phyloP scores from a whole-genome alignment of 2,329 filamentous ascomycete species.

The Mycocentrospora acerina region DNA sequence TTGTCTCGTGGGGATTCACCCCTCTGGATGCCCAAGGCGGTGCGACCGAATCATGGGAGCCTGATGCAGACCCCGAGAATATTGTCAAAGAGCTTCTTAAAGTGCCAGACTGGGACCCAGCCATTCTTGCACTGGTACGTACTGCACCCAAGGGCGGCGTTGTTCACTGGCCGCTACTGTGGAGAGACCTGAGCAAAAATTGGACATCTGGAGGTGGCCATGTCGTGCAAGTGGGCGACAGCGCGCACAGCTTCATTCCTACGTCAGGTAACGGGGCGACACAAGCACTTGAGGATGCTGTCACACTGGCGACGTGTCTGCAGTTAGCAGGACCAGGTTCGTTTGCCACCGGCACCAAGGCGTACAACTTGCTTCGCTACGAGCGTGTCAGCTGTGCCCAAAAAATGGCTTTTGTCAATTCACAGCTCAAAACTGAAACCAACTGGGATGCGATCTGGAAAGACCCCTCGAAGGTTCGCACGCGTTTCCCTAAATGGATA shows the following conservation, averaged over 20 bases:
- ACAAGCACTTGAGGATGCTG: constrained; percentile 52
- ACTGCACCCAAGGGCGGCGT: constrained; percentile 17
- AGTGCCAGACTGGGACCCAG: constrained; percentile 2
- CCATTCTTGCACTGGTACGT: constrained; percentile 7
- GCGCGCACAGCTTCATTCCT: constrained; percentile 54
- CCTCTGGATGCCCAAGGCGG: constrained; percentile 1
- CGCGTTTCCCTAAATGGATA: constrained; percentile 39
- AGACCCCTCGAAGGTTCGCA: constrained; percentile 33
- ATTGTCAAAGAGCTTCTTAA: constrained; percentile 2
- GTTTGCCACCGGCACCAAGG: background rate
- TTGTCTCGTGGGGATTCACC: constrained; percentile 5
- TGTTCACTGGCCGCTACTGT: constrained; percentile 55
- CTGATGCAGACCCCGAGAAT: constrained; percentile 1
- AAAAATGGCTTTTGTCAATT: constrained; percentile 5
- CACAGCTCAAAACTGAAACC: constrained; percentile 32
- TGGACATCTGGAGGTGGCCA: constrained; percentile 51
- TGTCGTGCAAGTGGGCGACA: constrained; percentile 53
- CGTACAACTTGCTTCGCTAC: constrained; percentile 1
- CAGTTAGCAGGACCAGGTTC: no score
- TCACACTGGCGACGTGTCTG: constrained; percentile 4
- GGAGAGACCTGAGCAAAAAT: constrained; percentile 49
- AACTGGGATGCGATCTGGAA: constrained; percentile 41
- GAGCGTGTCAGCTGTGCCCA: constrained; percentile 4
- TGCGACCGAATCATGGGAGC: constrained; percentile 6
- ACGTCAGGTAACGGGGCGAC: constrained; percentile 53